Evolutionary conservation across 2,329 filamentous ascomycete genomes (phyloP).

Genomic region (Claviceps fusiformis): DNA sequence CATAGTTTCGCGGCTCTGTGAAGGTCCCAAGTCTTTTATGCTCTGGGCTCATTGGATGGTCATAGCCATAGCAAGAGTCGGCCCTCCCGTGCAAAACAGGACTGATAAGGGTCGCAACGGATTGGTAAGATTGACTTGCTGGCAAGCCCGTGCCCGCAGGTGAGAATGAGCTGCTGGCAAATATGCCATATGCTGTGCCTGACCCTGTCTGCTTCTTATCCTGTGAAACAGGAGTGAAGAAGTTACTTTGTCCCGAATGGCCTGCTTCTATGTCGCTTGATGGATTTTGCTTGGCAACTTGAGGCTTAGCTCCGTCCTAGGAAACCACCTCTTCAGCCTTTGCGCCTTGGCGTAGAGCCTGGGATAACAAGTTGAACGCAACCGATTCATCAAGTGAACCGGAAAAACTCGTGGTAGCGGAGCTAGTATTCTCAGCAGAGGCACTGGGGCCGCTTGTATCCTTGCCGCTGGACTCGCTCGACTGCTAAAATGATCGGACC

Average conservation of each 20-base stretch:
- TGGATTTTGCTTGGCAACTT: background rate
- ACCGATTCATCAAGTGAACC: slow-evolving; percentile 1
- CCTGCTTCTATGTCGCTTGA: background rate
- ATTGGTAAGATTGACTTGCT: slow-evolving; percentile 5
- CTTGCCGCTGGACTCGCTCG: background rate
- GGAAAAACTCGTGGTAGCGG: slow-evolving; percentile 2
- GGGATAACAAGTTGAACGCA: slow-evolving; percentile 2
- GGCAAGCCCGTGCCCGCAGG: slow-evolving; percentile 1
- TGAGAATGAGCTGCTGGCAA: background rate
- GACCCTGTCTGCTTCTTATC: background rate
- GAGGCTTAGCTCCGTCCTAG: slow-evolving; percentile 5
- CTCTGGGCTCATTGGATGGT: slow-evolving; percentile 6
- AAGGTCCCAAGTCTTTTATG: slow-evolving; percentile 9
- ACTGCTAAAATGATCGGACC: background rate
- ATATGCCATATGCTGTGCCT: background rate
- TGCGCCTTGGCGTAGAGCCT: slow-evolving; percentile 2
- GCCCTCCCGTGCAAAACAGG: background rate
- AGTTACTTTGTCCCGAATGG: background rate
- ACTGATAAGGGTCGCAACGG: slow-evolving; percentile 1
- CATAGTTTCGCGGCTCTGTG: slow-evolving; percentile 29
- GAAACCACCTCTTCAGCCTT: slow-evolving; percentile 1
- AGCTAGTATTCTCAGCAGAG: slow-evolving; percentile 2
- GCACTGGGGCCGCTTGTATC: background rate
- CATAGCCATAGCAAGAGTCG: background rate
- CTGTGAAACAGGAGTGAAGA: background rate